Evolutionary conservation across 192 early-diverging fungal genomes (phyloP).

Genomic region (Umbelopsis isabellina): DNA sequence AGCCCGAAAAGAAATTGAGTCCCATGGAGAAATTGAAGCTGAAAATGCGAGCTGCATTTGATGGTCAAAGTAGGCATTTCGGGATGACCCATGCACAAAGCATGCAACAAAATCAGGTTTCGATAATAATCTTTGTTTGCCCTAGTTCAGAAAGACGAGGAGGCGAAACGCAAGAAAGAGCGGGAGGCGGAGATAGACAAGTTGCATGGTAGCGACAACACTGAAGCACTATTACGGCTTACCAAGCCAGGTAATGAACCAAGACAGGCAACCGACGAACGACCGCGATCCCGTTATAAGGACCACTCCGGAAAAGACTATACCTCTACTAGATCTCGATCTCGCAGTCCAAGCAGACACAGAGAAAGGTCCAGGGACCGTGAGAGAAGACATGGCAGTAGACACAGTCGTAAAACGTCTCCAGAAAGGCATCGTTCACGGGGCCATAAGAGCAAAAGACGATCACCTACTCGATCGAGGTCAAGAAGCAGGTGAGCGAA

Average conservation of each 20-base stretch:
- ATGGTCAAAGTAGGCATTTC: constrained; percentile 42
- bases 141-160: constrained; percentile 42
- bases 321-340: constrained; percentile 15
- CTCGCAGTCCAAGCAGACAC: neutral
- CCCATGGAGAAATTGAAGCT: constrained; percentile 49
- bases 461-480: constrained; percentile 22
- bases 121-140: neutral
- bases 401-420: neutral
- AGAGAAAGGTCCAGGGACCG: constrained; percentile 25
- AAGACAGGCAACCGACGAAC: neutral
- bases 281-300: neutral
- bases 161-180: constrained; percentile 38
- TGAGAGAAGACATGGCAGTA: neutral
- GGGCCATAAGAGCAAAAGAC: constrained; percentile 18
- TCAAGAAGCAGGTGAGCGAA: constrained; percentile 18
- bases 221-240: constrained; percentile 13
- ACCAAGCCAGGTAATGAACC: neutral
- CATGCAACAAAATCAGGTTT: neutral
- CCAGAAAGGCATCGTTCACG: constrained; percentile 13
- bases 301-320: neutral
- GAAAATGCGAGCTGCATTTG: constrained; percentile 44
- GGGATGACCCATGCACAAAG: neutral
- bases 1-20: constrained; percentile 39
- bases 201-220: constrained; percentile 18
- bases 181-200: constrained; percentile 37